phyloP scores from a whole-genome alignment of 257 asterid species.

The Penstemon eatonii region DNA sequence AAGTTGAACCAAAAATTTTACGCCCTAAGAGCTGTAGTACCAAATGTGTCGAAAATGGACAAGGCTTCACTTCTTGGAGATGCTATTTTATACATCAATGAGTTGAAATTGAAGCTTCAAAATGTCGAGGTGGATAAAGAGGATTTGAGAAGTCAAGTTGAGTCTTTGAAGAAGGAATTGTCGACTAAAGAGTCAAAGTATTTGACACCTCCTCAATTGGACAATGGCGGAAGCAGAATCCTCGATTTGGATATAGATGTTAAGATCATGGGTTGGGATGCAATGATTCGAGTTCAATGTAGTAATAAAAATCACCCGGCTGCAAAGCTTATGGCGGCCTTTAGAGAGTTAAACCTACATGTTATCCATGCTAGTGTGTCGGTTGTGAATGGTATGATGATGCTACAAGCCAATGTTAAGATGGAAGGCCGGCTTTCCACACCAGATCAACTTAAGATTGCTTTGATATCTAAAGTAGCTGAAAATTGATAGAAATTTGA shows the following conservation, averaged over 20 bases:
- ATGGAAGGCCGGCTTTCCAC: slow-evolving; percentile 69
- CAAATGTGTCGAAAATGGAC: slow-evolving; percentile 88
- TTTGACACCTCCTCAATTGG: slow-evolving; percentile 18
- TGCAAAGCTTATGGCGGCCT: slow-evolving; percentile 72
- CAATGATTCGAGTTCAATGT: slow-evolving; percentile 71
- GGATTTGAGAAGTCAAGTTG: slow-evolving; percentile 49
- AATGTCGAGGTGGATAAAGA: slow-evolving; percentile 48
- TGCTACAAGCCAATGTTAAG: slow-evolving; percentile 76
- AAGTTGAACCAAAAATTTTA: slow-evolving; percentile 80
- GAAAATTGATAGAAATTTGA: slow-evolving; percentile 34
- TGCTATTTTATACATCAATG: slow-evolving; percentile 74
- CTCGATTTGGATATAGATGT: slow-evolving; percentile 67
- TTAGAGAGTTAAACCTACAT: slow-evolving; percentile 62
- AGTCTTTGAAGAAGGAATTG: slow-evolving; percentile 54
- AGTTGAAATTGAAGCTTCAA: slow-evolving; percentile 62
- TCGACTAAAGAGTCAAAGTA: slow-evolving; percentile 32
- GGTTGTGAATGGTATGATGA: slow-evolving; percentile 78
- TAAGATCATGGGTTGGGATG: slow-evolving; percentile 75
- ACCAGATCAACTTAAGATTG: slow-evolving; percentile 67
- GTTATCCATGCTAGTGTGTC: slow-evolving; percentile 80
- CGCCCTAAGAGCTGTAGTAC: slow-evolving; percentile 82
- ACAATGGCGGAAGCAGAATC: slow-evolving; percentile 6
- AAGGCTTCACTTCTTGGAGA: slow-evolving; percentile 91
- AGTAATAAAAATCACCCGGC: slow-evolving; percentile 81
- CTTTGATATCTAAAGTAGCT: slow-evolving; percentile 55